These are phyloP conservation scores for Bathelium albidoporum DNA, from an alignment of 495 filamentous ascomycete species.

Conservation along the genomic window DNA sequence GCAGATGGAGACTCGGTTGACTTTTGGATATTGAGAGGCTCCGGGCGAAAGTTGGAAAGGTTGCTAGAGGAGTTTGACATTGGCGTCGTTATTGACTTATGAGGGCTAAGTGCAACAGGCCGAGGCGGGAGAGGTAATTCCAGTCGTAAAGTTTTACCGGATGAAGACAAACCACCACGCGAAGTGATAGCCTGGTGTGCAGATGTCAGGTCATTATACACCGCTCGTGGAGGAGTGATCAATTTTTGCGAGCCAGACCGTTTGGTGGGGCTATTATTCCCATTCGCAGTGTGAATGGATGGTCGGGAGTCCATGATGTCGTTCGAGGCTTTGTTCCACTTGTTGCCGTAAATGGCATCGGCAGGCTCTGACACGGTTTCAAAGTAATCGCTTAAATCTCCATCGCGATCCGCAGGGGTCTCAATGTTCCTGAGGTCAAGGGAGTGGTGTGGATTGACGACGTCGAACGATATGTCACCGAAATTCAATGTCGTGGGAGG, in stretches of 20 bases:
- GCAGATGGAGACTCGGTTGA: background rate
- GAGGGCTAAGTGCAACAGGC: background rate
- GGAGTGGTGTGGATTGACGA: constrained; percentile 27
- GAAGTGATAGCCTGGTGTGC: background rate
- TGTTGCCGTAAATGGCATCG: background rate
- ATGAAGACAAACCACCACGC: background rate
- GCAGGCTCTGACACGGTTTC: constrained; percentile 2
- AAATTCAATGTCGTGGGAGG: constrained; percentile 22
- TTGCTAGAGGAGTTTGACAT: background rate
- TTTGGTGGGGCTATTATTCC: background rate
- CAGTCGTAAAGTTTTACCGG: background rate
- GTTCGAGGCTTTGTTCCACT: background rate
- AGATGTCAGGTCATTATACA: background rate
- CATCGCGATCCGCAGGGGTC: constrained; percentile 21
- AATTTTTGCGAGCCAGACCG: background rate
- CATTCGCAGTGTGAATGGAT: background rate
- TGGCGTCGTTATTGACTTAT: background rate
- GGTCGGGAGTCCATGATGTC: background rate
- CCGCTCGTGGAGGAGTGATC: background rate
- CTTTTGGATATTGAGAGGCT: background rate
- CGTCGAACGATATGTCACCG: constrained; percentile 25
- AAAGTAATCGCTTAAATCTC: constrained; percentile 21
- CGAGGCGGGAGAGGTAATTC: background rate
- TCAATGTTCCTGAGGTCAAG: constrained; percentile 20
- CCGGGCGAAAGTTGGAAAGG: background rate